These are phyloP conservation scores for Tausonia pullulans DNA, from an alignment of 1,284 basidiomycete species.

Conservation along the genomic window DNA sequence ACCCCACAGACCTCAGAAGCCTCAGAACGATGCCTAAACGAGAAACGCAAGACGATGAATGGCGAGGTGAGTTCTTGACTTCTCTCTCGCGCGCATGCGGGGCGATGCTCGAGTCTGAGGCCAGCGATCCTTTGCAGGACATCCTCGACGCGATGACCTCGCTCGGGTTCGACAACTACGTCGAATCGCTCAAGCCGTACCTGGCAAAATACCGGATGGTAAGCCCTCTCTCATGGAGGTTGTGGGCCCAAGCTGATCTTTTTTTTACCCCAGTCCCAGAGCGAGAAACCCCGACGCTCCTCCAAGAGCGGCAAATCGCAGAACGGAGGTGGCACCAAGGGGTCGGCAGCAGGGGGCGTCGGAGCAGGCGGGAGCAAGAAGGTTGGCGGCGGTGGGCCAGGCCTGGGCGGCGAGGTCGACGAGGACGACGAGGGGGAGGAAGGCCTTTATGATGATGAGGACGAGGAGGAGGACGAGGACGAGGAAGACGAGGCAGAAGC, in stretches of 20 bases:
- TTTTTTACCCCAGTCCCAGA: conserved; percentile 4
- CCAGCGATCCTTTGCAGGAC: conserved; percentile 41
- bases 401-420: conserved; percentile 15
- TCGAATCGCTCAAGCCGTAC: conserved; percentile 78
- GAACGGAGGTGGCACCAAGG: background rate
- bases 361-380: conserved; percentile 15
- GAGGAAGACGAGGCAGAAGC: background rate
- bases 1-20: conserved; percentile 60
- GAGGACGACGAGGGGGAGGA: conserved; percentile 15
- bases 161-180: conserved; percentile 67
- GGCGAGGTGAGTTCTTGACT: conserved; percentile 39
- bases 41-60: conserved; percentile 79
- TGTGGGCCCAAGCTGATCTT: background rate
- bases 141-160: conserved; percentile 71
- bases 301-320: background rate
- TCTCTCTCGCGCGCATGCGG: background rate
- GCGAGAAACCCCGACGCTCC: conserved; percentile 15
- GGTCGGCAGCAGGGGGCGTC: background rate
- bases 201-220: conserved; percentile 78
- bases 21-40: conserved; percentile 72
- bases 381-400: background rate
- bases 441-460: conserved; percentile 13
- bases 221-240: conserved; percentile 24
- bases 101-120: background rate
- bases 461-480: conserved; percentile 14